These are phyloP conservation scores for Coelastrella sp. DNA, from an alignment of 139 green algal species.

Conservation along the genomic window DNA sequence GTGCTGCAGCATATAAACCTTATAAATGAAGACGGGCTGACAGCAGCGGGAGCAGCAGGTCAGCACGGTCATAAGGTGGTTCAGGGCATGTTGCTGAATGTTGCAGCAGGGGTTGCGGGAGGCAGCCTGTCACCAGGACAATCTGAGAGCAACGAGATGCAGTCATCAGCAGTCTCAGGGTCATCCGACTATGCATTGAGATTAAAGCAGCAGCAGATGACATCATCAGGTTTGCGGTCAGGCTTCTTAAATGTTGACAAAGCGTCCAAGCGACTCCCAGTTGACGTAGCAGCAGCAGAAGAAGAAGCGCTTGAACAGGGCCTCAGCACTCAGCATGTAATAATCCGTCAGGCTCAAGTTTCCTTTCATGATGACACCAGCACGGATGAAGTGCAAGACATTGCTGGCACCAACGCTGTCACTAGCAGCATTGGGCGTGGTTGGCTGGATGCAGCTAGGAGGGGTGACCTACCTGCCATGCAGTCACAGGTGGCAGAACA, in stretches of 20 bases:
- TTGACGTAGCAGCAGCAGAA: neutral
- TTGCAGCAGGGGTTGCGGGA: neutral
- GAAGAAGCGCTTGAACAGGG: neutral
- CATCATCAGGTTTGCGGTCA: neutral
- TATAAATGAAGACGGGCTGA: conserved; percentile 15
- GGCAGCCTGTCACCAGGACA: neutral
- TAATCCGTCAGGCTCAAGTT: too few species aligned
- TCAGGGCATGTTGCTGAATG: neutral
- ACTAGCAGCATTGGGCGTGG: neutral
- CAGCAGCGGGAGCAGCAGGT: conserved; percentile 11
- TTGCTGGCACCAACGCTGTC: too few species aligned
- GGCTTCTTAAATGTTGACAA: neutral
- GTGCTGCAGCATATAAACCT: neutral
- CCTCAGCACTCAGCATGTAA: neutral
- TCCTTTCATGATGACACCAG: too few species aligned
- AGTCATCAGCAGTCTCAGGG: too few species aligned
- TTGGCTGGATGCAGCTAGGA: conserved; percentile 28
- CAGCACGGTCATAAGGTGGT: conserved; percentile 17
- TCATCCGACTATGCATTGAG: too few species aligned
- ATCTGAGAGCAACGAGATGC: neutral
- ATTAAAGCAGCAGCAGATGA: neutral
- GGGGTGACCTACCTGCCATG: neutral
- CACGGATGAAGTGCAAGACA: too few species aligned
- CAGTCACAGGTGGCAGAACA: neutral
- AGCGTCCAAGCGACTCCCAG: neutral